Percentiles rank a stretch among this genome's conserved stretches.
Conservation (phyloP, 1,139 yeast genomes). For the Candida tetrigidarum region DNA sequence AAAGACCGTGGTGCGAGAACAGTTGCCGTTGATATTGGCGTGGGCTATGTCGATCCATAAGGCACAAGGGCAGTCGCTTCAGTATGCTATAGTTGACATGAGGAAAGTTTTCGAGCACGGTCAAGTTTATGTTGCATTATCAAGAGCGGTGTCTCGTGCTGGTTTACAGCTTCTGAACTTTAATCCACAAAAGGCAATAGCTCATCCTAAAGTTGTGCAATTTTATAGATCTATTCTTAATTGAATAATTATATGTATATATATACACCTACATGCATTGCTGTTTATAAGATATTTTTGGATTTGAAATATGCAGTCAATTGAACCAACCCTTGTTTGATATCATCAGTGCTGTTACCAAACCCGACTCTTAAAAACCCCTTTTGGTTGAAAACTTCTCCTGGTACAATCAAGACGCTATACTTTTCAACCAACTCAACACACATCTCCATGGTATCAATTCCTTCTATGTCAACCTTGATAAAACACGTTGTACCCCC, state of each 20-base stretch:
- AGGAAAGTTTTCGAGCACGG: slow-evolving; percentile 74
- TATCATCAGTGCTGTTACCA: slow-evolving; percentile 46
- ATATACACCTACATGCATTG: too few species aligned
- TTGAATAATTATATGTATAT: too few species aligned
- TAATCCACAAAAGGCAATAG: slow-evolving; percentile 55
- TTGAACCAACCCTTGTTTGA: slow-evolving; percentile 25
- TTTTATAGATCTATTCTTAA: slow-evolving; percentile 66
- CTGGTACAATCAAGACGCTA: slow-evolving; percentile 51
- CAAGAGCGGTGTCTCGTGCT: slow-evolving; percentile 79
- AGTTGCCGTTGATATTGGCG: slow-evolving; percentile 85
- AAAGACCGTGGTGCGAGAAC: slow-evolving; percentile 33
- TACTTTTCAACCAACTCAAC: slow-evolving; percentile 37
- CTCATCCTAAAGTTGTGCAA: slow-evolving; percentile 63
- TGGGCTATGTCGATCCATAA: slow-evolving; percentile 98
- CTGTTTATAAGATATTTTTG: not conserved
- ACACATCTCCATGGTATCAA: slow-evolving; percentile 39
- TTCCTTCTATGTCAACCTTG: slow-evolving; percentile 29
- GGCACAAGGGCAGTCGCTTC: slow-evolving; percentile 94
- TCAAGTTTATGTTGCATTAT: slow-evolving; percentile 92
- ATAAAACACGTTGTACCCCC: slow-evolving; percentile 57
- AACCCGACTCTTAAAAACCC: slow-evolving; percentile 55
- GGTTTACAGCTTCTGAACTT: slow-evolving; percentile 83
- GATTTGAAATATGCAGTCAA: slow-evolving; percentile 15
- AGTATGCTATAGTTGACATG: slow-evolving; percentile 32
- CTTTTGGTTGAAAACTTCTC: slow-evolving; percentile 48